Evolutionary conservation across 331 rosid species (phyloP).

Genomic region (Spiraea crenata): DNA sequence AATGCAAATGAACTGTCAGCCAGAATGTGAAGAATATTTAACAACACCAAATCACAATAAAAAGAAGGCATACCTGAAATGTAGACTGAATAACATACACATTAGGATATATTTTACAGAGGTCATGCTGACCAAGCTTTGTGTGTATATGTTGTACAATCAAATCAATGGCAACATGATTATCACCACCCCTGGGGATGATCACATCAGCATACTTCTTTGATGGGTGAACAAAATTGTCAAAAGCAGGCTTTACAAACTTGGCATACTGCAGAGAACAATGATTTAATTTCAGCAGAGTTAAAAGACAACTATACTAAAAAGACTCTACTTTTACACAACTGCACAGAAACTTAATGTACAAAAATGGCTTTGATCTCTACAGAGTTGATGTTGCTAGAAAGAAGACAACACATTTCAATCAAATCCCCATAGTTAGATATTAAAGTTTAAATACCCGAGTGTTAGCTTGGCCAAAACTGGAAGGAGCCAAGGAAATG

Average conservation of each 20-base stretch:
- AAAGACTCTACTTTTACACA: not conserved
- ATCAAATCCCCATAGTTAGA: not conserved
- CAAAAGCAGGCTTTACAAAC: slow-evolving; percentile 99
- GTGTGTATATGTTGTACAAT: no score
- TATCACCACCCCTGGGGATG: slow-evolving; percentile 96
- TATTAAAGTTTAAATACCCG: slow-evolving; percentile 45
- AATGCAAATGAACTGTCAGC: no score
- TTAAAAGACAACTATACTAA: not conserved
- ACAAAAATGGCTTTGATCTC: not conserved
- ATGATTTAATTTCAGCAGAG: not conserved
- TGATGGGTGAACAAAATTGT: slow-evolving; percentile 93
- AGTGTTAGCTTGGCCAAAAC: slow-evolving; percentile 98
- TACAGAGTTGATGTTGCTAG: not conserved
- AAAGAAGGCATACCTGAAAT: no score
- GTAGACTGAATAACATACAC: no score
- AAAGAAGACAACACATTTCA: not conserved
- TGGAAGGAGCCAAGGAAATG: slow-evolving; percentile 81
- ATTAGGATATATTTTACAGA: no score
- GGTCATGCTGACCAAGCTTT: no score
- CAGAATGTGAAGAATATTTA: no score
- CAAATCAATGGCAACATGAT: slow-evolving; percentile 97
- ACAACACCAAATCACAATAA: no score
- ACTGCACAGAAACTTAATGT: not conserved
- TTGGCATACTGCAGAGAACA: slow-evolving; percentile 77
- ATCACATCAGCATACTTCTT: slow-evolving; percentile 99